A percentile compares a stretch with the other conserved stretches of the same genome.
Evolutionary conservation across 768 basidiomycete genomes (phyloP).

Genomic region (Galerina marginata): DNA sequence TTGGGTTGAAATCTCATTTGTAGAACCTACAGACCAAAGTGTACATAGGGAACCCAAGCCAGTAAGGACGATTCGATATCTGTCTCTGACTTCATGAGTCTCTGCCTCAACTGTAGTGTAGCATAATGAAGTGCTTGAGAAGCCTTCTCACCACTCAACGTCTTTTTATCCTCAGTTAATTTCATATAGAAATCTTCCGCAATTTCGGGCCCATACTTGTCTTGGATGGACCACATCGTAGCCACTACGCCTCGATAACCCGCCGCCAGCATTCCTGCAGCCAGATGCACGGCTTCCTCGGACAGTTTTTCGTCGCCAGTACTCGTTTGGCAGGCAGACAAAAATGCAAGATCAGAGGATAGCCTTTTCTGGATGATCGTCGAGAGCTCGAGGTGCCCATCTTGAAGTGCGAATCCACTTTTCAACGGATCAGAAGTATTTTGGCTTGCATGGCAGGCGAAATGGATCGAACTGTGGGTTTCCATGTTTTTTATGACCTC

Average conservation of each 20-base stretch:
- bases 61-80: not conserved
- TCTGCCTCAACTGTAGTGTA: not conserved
- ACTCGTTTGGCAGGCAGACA: constrained; percentile 3
- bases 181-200: too few relatives aligned
- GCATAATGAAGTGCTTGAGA: not conserved
- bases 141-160: constrained; percentile 7
- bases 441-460: constrained; percentile 8
- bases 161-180: not conserved
- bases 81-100: not conserved
- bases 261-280: constrained; percentile 13
- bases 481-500: not conserved
- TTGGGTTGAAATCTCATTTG: too few relatives aligned
- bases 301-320: not conserved
- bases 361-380: not conserved
- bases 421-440: not conserved
- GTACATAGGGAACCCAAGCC: constrained; percentile 9
- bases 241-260: constrained; percentile 12
- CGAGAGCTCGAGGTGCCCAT: not conserved
- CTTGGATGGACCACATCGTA: constrained; percentile 16
- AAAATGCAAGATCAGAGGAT: constrained; percentile 1
- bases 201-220: not conserved
- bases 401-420: not conserved
- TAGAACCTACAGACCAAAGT: constrained; percentile 2
- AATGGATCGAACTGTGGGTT: not conserved
- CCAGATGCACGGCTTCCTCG: constrained; percentile 9